These are phyloP conservation scores for Sphagnum fallax DNA, from an alignment of 228 moss, liverwort and hornwort genomes.

Conservation along the genomic window DNA sequence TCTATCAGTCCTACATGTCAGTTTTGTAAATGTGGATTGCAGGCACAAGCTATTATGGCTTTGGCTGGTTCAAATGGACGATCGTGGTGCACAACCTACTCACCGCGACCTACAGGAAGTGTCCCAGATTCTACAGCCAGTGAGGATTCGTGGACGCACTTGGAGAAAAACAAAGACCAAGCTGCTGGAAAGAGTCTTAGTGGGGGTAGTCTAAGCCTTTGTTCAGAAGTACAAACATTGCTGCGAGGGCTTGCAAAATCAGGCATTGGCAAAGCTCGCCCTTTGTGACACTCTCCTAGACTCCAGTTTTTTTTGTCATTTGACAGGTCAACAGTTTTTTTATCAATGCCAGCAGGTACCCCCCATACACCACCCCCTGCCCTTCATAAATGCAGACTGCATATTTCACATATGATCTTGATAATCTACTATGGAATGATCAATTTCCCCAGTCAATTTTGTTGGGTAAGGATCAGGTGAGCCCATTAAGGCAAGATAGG, in stretches of 20 bases:
- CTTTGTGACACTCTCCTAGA: constrained; percentile 4
- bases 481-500: too few relatives aligned
- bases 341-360: too few relatives aligned
- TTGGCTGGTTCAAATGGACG: constrained; percentile 49
- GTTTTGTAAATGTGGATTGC: not conserved
- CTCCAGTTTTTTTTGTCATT: too few relatives aligned
- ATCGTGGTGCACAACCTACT: constrained; percentile 56
- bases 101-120: constrained; percentile 30
- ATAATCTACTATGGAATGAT: too few relatives aligned
- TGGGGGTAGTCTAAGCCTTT: constrained; percentile 25
- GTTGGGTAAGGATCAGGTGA: too few relatives aligned
- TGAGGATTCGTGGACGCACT: constrained; percentile 30
- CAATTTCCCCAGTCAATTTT: too few relatives aligned
- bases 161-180: constrained; percentile 23
- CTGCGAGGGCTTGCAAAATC: constrained; percentile 49
- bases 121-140: constrained; percentile 30
- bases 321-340: too few relatives aligned
- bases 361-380: too few relatives aligned
- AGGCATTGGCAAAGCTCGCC: constrained; percentile 23
- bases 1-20: not conserved
- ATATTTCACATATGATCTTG: too few relatives aligned
- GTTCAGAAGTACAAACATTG: constrained; percentile 42
- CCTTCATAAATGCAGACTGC: too few relatives aligned
- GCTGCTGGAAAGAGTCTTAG: constrained; percentile 24
- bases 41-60: constrained; percentile 47